Conservation (phyloP, 2,329 filamentous ascomycete species). For the Ophiocordyceps polyrhachis-furcata region DNA sequence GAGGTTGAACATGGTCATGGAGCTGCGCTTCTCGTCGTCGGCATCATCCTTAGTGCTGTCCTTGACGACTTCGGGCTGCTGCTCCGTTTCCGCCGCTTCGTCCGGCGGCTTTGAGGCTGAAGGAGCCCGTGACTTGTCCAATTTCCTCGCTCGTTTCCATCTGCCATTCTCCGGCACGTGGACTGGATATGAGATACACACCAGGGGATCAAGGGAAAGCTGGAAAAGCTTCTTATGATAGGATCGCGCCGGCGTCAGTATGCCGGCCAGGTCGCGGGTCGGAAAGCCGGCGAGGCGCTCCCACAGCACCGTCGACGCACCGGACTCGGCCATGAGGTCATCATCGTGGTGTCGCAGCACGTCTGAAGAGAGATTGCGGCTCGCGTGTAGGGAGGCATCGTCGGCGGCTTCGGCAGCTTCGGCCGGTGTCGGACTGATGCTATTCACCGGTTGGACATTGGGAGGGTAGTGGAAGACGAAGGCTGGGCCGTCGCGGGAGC, state of each 20-base stretch:
- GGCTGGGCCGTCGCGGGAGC: slow-evolving; percentile 59
- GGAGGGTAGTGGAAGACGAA: slow-evolving; percentile 83
- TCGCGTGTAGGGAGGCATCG: slow-evolving; percentile 24
- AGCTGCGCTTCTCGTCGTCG: slow-evolving; percentile 41
- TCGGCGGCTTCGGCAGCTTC: slow-evolving; percentile 24
- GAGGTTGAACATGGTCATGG: slow-evolving; percentile 95
- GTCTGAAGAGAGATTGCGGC: slow-evolving; percentile 14
- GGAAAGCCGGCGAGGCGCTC: slow-evolving; percentile 57
- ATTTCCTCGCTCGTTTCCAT: slow-evolving; percentile 51
- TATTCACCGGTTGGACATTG: slow-evolving; percentile 21
- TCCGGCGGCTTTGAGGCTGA: slow-evolving; percentile 16
- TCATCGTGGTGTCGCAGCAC: slow-evolving; percentile 30
- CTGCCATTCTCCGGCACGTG: slow-evolving; percentile 62
- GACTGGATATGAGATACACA: slow-evolving; percentile 67
- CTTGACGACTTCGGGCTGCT: slow-evolving; percentile 5
- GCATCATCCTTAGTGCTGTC: slow-evolving; percentile 27
- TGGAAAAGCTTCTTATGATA: slow-evolving; percentile 75
- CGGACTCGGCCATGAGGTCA: slow-evolving; percentile 34
- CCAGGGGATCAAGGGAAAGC: slow-evolving; percentile 59
- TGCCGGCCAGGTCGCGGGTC: slow-evolving; percentile 60
- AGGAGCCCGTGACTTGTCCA: slow-evolving; percentile 19
- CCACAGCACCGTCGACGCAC: slow-evolving; percentile 44
- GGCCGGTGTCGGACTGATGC: slow-evolving; percentile 15
- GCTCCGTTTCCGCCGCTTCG: slow-evolving; percentile 14
- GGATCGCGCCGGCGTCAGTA: slow-evolving; percentile 55